A percentile compares a stretch with the other conserved stretches of the same genome.
Conservation (phyloP, 2,329 filamentous ascomycete species). For the Cercospora brassicicola region DNA sequence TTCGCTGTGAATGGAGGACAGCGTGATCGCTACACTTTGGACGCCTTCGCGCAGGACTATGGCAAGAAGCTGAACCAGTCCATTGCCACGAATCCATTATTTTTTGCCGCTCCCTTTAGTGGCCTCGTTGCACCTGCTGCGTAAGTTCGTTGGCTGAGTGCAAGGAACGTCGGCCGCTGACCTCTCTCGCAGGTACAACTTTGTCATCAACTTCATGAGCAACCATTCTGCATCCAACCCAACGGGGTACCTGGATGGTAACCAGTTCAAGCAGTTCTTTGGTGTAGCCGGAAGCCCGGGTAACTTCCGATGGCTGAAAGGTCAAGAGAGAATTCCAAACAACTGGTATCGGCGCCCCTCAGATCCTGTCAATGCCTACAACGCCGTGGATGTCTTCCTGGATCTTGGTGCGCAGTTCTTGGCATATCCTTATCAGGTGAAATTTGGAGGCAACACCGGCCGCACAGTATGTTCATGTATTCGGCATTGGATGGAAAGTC, state of each 20-base stretch:
- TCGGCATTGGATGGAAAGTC: neutral
- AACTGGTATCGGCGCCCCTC: slow-evolving; percentile 29
- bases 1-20: slow-evolving; percentile 1
- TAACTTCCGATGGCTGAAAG: slow-evolving; percentile 21
- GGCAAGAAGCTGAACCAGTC: slow-evolving; percentile 26
- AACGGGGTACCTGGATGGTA: slow-evolving; percentile 28
- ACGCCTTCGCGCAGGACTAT: slow-evolving; percentile 25
- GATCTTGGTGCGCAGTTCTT: slow-evolving; percentile 19
- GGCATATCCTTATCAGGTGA: slow-evolving; percentile 21
- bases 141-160: neutral
- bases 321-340: slow-evolving; percentile 27
- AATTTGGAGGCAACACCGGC: slow-evolving; percentile 38
- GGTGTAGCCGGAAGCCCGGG: slow-evolving; percentile 20
- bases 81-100: slow-evolving; percentile 37
- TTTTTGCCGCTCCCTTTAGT: slow-evolving; percentile 34
- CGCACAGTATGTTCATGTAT: neutral
- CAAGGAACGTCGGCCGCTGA: neutral
- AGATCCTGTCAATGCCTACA: slow-evolving; percentile 20
- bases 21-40: slow-evolving; percentile 24
- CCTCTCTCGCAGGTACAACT: slow-evolving; percentile 25
- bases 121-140: slow-evolving; percentile 29
- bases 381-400: slow-evolving; percentile 18
- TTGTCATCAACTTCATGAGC: slow-evolving; percentile 32
- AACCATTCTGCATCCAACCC: slow-evolving; percentile 31
- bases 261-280: slow-evolving; percentile 31